Evolutionary conservation across 2,329 filamentous ascomycete genomes (phyloP), one percentile per base, ranked within the genome.

Genomic region (Biscogniauxia sp.): DNA sequence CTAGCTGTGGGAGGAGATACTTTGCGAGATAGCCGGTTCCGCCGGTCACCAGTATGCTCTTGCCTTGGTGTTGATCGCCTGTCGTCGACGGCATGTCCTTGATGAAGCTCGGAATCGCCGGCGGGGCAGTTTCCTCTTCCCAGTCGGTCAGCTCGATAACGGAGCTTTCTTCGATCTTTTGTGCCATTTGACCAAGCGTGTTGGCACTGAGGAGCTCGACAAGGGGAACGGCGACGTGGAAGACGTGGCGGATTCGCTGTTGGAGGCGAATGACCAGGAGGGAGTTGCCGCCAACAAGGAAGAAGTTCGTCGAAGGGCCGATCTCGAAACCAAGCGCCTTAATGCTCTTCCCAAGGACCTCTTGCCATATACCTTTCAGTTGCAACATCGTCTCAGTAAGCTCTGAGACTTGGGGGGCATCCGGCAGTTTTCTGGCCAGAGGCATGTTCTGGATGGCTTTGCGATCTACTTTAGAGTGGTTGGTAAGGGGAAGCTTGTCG

Each of bases 271-370:
- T 55, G 23, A 67, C 54, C 7, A 66, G 61, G 20, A 69, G 25
- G 0, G 68, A 69, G 32, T 55, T 68, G 9, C 68, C 68, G 1
- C 68, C 68, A 8, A 66, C 60, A 15, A 53, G 56, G 62, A 70
- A 70, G 60, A 70, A 70, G 28, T 64, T 57, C 5, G 64, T 60
- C 23, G 28, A 54, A 11, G 53, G 20, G 2, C n/a, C 25, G 11
- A 65, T 63, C 7, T 54, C 20, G 9, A 51, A 11, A n/a, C 8
- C 17, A 19, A 57, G 25, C 13, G 41, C 54, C 20, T 57, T 20
- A 25, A 15, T 53, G 50, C 13, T 26, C 26, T 57, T 20, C 23
- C 45, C 49, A 11, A 66, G 53, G 13, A 58, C 54, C 3, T 60
- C 55, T 1, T 32, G 25, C 63, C 58, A 61, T 13, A 64, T n/a